Evolutionary conservation across 2,329 filamentous ascomycete genomes (phyloP).

Genomic region (Cytospora schulzeri): DNA sequence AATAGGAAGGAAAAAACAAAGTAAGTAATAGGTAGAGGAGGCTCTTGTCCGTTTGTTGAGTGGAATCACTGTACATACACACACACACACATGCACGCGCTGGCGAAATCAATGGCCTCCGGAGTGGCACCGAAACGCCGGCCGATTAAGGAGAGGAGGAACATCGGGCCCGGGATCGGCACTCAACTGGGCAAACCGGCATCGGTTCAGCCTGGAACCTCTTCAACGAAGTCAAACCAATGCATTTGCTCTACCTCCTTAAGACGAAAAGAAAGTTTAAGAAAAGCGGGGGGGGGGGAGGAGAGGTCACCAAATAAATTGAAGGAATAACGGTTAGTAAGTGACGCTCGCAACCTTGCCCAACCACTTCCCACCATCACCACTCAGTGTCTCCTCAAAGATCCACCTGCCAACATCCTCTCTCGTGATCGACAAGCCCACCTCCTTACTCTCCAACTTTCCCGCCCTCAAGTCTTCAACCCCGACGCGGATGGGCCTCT

Average conservation of each 20-base stretch:
- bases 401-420: slow-evolving; percentile 53
- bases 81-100: too few species aligned
- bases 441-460: slow-evolving; percentile 37
- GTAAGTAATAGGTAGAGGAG: too few species aligned
- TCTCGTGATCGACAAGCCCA: slow-evolving; percentile 51
- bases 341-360: slow-evolving; percentile 43
- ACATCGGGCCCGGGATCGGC: background rate
- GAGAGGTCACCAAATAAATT: background rate
- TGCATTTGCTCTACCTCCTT: background rate
- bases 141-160: background rate
- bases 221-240: too few species aligned
- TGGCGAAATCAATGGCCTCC: too few species aligned
- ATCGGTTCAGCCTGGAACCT: too few species aligned
- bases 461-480: slow-evolving; percentile 41
- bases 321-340: slow-evolving; percentile 30
- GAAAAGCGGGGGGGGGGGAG: background rate
- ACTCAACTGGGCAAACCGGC: background rate
- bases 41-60: too few species aligned
- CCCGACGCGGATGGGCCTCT: slow-evolving; percentile 40
- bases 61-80: too few species aligned
- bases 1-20: too few species aligned
- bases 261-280: background rate
- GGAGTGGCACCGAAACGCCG: background rate
- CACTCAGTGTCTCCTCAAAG: slow-evolving; percentile 42
- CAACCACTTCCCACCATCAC: slow-evolving; percentile 33